These are phyloP conservation scores for Pseudohalonectria lignicola DNA, from an alignment of 2,329 filamentous ascomycete species.

Conservation along the genomic window DNA sequence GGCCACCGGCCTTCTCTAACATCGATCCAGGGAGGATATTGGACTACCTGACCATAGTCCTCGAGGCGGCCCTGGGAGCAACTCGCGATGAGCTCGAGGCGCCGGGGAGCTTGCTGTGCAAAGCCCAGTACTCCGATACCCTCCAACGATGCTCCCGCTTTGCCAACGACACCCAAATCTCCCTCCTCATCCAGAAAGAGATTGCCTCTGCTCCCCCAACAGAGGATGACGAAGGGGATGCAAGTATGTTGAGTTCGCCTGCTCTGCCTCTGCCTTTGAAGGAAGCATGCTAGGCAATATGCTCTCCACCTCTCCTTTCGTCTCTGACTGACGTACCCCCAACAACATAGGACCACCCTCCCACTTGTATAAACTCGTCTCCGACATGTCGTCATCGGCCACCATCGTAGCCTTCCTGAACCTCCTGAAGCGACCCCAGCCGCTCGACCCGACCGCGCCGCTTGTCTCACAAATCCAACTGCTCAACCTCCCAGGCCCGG, in stretches of 20 bases:
- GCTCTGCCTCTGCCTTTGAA: too few relatives aligned
- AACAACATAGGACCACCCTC: constrained; percentile 26
- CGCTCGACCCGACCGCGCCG: constrained; percentile 73
- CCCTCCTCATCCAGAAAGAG: constrained; percentile 87
- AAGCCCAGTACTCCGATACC: constrained; percentile 63
- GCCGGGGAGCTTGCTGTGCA: constrained; percentile 72
- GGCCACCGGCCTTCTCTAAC: constrained; percentile 34
- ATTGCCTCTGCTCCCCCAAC: constrained; percentile 38
- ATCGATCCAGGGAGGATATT: constrained; percentile 61
- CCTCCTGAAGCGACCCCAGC: constrained; percentile 78
- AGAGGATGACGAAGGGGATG: constrained; percentile 33
- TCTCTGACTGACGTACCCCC: background rate
- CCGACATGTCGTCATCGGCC: constrained; percentile 68
- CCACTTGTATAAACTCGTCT: constrained; percentile 70
- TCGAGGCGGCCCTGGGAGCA: constrained; percentile 65
- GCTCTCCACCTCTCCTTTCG: constrained; percentile 13
- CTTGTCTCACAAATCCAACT: constrained; percentile 85
- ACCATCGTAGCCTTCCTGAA: constrained; percentile 80
- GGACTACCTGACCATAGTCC: constrained; percentile 60
- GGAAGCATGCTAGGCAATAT: background rate
- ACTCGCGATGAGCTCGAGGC: constrained; percentile 68
- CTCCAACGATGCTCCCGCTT: constrained; percentile 81
- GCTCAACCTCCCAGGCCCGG: constrained; percentile 79
- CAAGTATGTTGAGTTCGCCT: constrained; percentile 24
- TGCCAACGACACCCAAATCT: constrained; percentile 75